Evolutionary conservation across 169 alveolate species (phyloP).

Genomic region (Plasmodium adleri): DNA sequence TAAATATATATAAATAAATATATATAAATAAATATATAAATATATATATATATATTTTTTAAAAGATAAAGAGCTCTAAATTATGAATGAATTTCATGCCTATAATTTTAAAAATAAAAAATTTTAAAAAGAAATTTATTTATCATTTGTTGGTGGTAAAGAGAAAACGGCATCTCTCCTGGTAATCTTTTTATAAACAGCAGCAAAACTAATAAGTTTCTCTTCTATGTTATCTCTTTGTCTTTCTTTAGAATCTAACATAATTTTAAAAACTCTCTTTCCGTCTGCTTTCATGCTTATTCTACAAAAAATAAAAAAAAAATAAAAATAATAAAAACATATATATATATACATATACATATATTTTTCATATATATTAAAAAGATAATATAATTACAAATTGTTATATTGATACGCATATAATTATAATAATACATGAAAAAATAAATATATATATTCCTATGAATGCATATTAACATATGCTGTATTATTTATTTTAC

Average conservation of each 20-base stretch:
- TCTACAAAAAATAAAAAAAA: slow-evolving; percentile 70
- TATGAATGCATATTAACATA: background rate
- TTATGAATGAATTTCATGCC: background rate
- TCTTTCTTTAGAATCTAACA: slow-evolving; percentile 96
- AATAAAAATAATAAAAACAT: background rate
- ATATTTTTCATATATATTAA: slow-evolving; percentile 81
- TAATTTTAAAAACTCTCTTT: slow-evolving; percentile 93
- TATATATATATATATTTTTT: background rate
- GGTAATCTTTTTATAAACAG: slow-evolving; percentile 95
- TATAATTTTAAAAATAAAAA: no score
- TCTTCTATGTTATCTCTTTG: slow-evolving; percentile 95
- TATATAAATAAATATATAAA: background rate
- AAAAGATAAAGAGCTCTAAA: background rate
- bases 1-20: slow-evolving; percentile 1
- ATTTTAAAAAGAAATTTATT: slow-evolving; percentile 13
- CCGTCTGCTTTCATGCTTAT: slow-evolving; percentile 95
- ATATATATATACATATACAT: slow-evolving; percentile 1
- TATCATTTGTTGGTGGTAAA: slow-evolving; percentile 82
- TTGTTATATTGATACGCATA: slow-evolving; percentile 1
- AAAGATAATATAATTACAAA: background rate
- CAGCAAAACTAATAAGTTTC: slow-evolving; percentile 95
- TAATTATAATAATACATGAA: background rate
- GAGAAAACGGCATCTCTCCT: slow-evolving; percentile 93
- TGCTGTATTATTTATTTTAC: background rate
- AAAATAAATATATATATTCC: background rate